Evolutionary conservation across 257 asterid genomes (phyloP), one percentile per base, ranked within the genome.

Genomic region (Solanum etuberosum): DNA sequence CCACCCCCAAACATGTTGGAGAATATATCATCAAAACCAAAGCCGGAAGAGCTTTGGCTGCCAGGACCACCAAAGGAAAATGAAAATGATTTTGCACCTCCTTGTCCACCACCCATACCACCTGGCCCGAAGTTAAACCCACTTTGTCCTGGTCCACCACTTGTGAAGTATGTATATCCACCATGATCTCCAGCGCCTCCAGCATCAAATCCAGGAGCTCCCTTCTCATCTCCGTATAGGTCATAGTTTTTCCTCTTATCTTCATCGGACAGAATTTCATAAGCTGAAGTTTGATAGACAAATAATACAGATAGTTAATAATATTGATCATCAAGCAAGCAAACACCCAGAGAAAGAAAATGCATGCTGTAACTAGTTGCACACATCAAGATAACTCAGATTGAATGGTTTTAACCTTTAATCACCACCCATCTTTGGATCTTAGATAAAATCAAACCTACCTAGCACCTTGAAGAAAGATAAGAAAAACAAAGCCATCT

Each of bases 191-290:
- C 93, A n/a, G 93, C 86, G 83, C 84, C 84, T 10, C 98, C 95
- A 82, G 92, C 83, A n/a, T 91, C 95, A 89, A 94, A 94, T 35
- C 98, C 96, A 84, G 97, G 94, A 83, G 73, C 91, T 32, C 95
- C 98, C 90, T 90, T 94, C 89, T 97, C 99, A 87, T 96, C 95
- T 77, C 99, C 99, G 63, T 93, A 95, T 43, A 97, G 97, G 88
- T 97, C 99, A 85, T 95, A 97, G 87, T 93, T 95, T 88, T 96
- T 97, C 90, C 99, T 93, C 92, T 96, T 96, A 86, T 95, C 93
- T 85, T 97, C 99, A 34, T 97, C 97, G 9, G 99, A 96, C 87
- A 97, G 90, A 73, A 94, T 93, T 48, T 97, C 99, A 73, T 97
- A 97, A 32, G 99, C 99, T 96, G 97, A 85, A 83, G 87, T 46